Evolutionary conservation across 805 yeast genomes (phyloP), one percentile per base, ranked within the genome.

Genomic region (Zygotorulaspora danielsina): DNA sequence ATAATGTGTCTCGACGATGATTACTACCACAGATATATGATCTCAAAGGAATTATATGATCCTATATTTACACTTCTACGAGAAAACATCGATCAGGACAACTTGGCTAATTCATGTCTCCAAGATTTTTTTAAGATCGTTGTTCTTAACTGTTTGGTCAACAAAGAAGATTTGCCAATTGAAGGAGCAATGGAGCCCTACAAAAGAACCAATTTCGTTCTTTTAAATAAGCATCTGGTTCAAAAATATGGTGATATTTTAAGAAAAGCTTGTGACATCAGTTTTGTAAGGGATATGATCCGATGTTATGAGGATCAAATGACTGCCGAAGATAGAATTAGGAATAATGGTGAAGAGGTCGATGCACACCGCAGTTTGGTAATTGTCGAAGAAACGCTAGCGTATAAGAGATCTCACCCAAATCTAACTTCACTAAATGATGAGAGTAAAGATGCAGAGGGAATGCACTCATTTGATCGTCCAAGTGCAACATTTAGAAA

Each of bases 71-170:
- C 59, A 1, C 65, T 77, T 34, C 67, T 84, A 45, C 61, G 66
- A 16, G 71, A 66, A 10, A 73, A 76, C 7, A 65, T 71, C 5
- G 61, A 67, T 20, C 61, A 63, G 26, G 78, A 84, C 55, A 83
- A 80, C 54, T 63, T 88, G 43, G 72, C 83, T 2, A 83, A 78
- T 53, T 87, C 96, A 0, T 74, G 89, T 5, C 74, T 90, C 46
- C 66, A 87, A 32, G 88, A 84, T 55, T 66, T 89, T 16, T 64
- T 80, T 22, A 82, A 76, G 49, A 66, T 71, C 15, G 53, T 75
- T 38, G 49, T 64, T 40, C 39, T 43, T 5, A 46, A 50, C 19
- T 50, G 54, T 38, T 18, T 43, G 13, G 47, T 42, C 16, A 40
- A 42, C 4, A 42, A 41, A 20, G 48, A 33, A 10, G 38, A 39